phyloP scores from a whole-genome alignment of 495 filamentous ascomycete genomes.

The Mycothermus thermophilus region DNA sequence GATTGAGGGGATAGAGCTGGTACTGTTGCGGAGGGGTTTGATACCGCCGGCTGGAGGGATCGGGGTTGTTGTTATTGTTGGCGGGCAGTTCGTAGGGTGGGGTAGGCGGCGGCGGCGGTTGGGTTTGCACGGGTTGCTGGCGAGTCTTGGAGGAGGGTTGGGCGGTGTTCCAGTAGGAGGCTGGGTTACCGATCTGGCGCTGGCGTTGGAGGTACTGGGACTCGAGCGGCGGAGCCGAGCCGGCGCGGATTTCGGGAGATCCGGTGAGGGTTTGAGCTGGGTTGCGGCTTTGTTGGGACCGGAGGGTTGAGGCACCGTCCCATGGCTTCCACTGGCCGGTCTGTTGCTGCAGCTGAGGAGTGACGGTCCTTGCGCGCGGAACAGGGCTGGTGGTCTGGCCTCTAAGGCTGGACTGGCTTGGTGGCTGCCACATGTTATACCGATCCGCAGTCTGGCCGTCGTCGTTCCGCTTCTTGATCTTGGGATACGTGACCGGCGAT shows the following conservation, averaged over 20 bases:
- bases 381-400: slow-evolving; percentile 2
- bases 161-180: slow-evolving; percentile 9
- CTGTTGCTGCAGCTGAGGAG: background rate
- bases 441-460: slow-evolving; percentile 12
- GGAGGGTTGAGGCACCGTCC: slow-evolving; percentile 11
- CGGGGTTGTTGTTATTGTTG: background rate
- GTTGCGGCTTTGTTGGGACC: slow-evolving; percentile 11
- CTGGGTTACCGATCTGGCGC: slow-evolving; percentile 6
- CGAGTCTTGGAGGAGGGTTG: background rate
- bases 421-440: slow-evolving; percentile 19
- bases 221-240: slow-evolving; percentile 1
- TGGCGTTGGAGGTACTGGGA: slow-evolving; percentile 8
- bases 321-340: slow-evolving; percentile 4
- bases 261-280: slow-evolving; percentile 15
- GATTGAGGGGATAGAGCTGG: slow-evolving; percentile 1
- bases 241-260: slow-evolving; percentile 14
- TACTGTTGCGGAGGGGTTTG: slow-evolving; percentile 5
- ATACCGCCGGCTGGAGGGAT: background rate
- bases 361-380: background rate
- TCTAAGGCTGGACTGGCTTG: slow-evolving; percentile 21
- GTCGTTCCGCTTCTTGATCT: slow-evolving; percentile 15
- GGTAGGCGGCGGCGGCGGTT: background rate
- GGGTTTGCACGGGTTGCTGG: background rate
- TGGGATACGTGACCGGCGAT: slow-evolving; percentile 31
- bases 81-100: slow-evolving; percentile 2